A percentile compares a stretch with the other conserved stretches of the same genome.
Conservation (phyloP, 1,139 yeast species). For the Zygoascus meyerae region DNA sequence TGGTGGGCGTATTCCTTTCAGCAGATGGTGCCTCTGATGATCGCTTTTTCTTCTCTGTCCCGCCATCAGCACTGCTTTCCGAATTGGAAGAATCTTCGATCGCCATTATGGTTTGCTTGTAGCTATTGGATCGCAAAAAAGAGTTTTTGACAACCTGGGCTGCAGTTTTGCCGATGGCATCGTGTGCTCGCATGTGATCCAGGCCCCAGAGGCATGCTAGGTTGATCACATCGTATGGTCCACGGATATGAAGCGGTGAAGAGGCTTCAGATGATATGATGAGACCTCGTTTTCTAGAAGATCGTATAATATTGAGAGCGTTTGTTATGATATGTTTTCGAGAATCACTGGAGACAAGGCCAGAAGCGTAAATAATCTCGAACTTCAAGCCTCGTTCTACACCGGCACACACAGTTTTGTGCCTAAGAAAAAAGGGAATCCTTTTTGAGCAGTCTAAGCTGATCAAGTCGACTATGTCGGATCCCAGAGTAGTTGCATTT, state of each 20-base stretch:
- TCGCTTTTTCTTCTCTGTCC: not conserved
- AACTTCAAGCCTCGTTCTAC: slow-evolving; percentile 75
- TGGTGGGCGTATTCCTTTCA: not conserved
- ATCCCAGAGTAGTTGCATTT: slow-evolving; percentile 52
- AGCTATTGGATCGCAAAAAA: slow-evolving; percentile 60
- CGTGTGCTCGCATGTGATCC: slow-evolving; percentile 54
- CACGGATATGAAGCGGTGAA: slow-evolving; percentile 54
- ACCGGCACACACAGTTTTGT: slow-evolving; percentile 79
- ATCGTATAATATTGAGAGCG: slow-evolving; percentile 69
- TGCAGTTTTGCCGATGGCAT: slow-evolving; percentile 55
- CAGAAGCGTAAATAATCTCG: slow-evolving; percentile 61
- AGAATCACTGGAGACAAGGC: slow-evolving; percentile 26
- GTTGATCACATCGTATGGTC: slow-evolving; percentile 62
- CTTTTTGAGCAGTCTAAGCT: slow-evolving; percentile 63
- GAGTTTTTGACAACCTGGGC: slow-evolving; percentile 65
- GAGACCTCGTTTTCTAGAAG: slow-evolving; percentile 74
- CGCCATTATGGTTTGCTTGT: slow-evolving; percentile 30
- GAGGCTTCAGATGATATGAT: slow-evolving; percentile 73
- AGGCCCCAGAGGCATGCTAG: slow-evolving; percentile 66
- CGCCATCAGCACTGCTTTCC: not conserved
- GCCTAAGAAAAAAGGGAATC: slow-evolving; percentile 73
- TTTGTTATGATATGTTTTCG: slow-evolving; percentile 64
- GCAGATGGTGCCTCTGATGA: not conserved
- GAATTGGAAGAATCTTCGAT: not conserved
- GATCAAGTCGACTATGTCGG: slow-evolving; percentile 71